Percentiles rank a stretch among this genome's conserved stretches.
Evolutionary conservation across 148 eudicot genomes (phyloP).

Genomic region (Nepenthes gracilis): DNA sequence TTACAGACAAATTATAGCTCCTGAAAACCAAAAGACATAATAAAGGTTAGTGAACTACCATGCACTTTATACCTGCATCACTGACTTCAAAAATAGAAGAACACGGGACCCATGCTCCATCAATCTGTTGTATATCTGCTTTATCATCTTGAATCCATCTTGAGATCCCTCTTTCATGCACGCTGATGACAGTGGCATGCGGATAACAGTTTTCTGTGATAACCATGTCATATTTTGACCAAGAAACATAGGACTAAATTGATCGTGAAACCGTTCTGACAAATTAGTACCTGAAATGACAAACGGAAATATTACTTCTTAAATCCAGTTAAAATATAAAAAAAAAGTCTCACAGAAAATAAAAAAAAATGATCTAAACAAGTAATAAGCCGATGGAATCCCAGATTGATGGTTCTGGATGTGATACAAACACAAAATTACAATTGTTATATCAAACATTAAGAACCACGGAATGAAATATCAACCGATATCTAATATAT

Average conservation of each 20-base stretch:
- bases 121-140: constrained; percentile 48
- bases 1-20: no score
- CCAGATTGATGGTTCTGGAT: no score
- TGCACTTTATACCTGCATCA: constrained; percentile 55
- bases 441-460: no score
- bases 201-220: constrained; percentile 55
- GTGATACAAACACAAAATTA: no score
- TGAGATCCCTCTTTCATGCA: constrained; percentile 49
- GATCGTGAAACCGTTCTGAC: constrained; percentile 79
- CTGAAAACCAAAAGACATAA: neutral
- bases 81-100: constrained; percentile 66
- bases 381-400: no score
- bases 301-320: constrained; percentile 7
- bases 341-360: neutral
- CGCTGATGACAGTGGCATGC: constrained; percentile 82
- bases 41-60: neutral
- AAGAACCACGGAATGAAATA: no score
- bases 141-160: constrained; percentile 40
- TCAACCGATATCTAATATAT: no score
- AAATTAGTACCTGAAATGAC: constrained; percentile 59
- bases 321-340: constrained; percentile 2
- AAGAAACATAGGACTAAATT: constrained; percentile 71
- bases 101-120: constrained; percentile 67
- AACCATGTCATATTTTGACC: constrained; percentile 58
- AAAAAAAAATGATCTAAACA: no score